Base-by-base conservation (phyloP, 2,329 filamentous ascomycete species). In the Ceratocystis papillata region DNA sequence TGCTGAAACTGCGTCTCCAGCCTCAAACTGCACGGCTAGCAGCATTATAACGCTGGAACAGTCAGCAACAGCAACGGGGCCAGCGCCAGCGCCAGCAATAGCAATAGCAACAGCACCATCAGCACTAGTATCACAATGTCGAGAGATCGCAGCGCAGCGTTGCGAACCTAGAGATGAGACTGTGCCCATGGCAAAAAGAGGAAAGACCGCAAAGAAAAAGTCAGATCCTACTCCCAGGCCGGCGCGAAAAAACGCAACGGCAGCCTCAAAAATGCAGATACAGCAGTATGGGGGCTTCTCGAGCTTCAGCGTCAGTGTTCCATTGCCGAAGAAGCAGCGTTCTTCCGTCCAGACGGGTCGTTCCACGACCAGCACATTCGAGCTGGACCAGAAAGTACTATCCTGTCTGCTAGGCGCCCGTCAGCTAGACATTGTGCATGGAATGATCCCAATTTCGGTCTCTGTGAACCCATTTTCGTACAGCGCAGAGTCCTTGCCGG, bases 381-480 rank as follows among this genome's bases (percentile, higher is more conserved):
- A 67, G 28, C 44, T 41, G 41, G 63, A 67, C 57, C 66, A 67
- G 25, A 50, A 65, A 33, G 63, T 67, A 12, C 60, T 67, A 7
- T 63, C 53, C 30, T 65, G 15, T 55, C 53, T 67, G 28, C 60
- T 67, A 6, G 30, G 63, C 10, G 66, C 66, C 8, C 63, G 66
- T 8, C 30, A 67, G 30, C 45, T 67, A 0, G 65, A 67, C 46
- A 64, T 61, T 41, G 33, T 67, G 17, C 25, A 59, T 37, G 55
- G 12, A 5, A 8, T 63, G 7, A 30, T 63, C 22, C 15, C 28
- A 20, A 45, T 20, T 22, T 17, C 46, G 25, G 6, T 46, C 10
- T 48, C 22, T 3, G 5, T 53, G 44, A 63, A 63, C 37, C 62
- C 55, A 37, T 59, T 59, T 30, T 59, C 55, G 15, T 59, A 59